These are phyloP conservation scores for Excoecaria cochinchinensis DNA, from an alignment of 345 rosid genomes.

Conservation along the genomic window DNA sequence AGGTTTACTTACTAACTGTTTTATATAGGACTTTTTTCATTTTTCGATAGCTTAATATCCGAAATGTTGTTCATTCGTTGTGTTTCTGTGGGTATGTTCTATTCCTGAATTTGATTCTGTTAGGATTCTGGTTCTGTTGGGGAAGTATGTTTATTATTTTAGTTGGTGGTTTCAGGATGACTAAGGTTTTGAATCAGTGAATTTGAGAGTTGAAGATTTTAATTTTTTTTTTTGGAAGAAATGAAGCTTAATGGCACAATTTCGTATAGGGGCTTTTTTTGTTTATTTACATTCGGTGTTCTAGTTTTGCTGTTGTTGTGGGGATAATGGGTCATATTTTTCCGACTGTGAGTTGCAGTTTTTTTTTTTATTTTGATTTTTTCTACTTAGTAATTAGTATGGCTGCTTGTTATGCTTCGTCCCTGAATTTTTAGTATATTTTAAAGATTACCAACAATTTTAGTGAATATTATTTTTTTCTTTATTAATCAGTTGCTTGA, in stretches of 20 bases:
- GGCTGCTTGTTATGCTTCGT: neutral
- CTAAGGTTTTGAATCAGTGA: neutral
- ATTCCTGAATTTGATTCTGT: neutral
- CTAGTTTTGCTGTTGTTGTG: neutral
- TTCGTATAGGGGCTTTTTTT: neutral
- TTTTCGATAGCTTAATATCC: neutral
- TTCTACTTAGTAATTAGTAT: neutral
- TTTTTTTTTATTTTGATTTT: neutral
- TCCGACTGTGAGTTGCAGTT: neutral
- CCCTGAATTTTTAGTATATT: neutral
- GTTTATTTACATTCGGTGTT: neutral
- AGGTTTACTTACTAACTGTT: conserved; percentile 26
- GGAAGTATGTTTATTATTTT: neutral
- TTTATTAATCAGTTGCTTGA: neutral
- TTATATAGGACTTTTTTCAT: neutral
- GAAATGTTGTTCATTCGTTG: neutral
- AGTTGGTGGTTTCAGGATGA: neutral
- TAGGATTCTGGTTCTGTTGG: neutral
- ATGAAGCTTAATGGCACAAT: neutral
- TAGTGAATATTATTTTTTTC: neutral
- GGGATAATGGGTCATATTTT: neutral
- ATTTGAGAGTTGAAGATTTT: neutral
- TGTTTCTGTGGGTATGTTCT: neutral
- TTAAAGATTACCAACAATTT: too few relatives aligned
- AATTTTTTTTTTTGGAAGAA: neutral